These are phyloP conservation scores for Suillus americanus DNA, from an alignment of 768 basidiomycete species.

Conservation along the genomic window DNA sequence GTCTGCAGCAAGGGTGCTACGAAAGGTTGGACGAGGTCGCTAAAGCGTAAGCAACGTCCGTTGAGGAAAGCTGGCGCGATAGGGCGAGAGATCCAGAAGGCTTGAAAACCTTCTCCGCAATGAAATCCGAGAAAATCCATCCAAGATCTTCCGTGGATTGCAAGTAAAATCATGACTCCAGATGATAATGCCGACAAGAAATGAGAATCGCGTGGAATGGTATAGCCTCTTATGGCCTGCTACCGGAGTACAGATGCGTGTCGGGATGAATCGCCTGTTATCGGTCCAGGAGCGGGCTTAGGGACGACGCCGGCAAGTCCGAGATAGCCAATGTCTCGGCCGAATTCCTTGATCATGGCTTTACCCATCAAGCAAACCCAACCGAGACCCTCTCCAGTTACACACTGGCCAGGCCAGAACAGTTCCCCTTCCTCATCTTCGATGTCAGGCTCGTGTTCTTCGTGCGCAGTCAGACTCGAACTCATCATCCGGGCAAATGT, in stretches of 20 bases:
- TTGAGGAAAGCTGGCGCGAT: slow-evolving; percentile 16
- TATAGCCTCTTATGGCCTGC: slow-evolving; percentile 16
- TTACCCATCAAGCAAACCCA: slow-evolving; percentile 89
- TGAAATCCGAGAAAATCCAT: slow-evolving; percentile 26
- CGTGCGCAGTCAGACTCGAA: slow-evolving; percentile 57
- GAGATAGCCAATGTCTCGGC: slow-evolving; percentile 70
- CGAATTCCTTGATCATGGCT: slow-evolving; percentile 83
- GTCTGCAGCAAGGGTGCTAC: slow-evolving; percentile 22
- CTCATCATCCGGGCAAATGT: slow-evolving; percentile 75
- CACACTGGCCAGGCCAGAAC: slow-evolving; percentile 77
- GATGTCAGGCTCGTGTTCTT: slow-evolving; percentile 79
- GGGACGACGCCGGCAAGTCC: slow-evolving; percentile 73
- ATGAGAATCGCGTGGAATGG: slow-evolving; percentile 15
- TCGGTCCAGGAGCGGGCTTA: slow-evolving; percentile 50
- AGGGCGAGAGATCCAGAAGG: slow-evolving; percentile 12
- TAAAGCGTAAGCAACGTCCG: slow-evolving; percentile 26
- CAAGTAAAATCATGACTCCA: slow-evolving; percentile 28
- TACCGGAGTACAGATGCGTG: slow-evolving; percentile 32
- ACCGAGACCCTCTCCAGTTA: slow-evolving; percentile 75
- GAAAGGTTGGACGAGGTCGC: slow-evolving; percentile 12
- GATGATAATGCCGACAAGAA: slow-evolving; percentile 32
- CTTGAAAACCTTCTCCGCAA: slow-evolving; percentile 12
- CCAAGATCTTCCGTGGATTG: slow-evolving; percentile 24
- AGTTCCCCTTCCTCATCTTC: slow-evolving; percentile 86
- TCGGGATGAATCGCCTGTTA: slow-evolving; percentile 30